Percentiles rank a stretch among this genome's conserved stretches.
Conservation (phyloP, 441 rosid species). For the Populus hybrid region DNA sequence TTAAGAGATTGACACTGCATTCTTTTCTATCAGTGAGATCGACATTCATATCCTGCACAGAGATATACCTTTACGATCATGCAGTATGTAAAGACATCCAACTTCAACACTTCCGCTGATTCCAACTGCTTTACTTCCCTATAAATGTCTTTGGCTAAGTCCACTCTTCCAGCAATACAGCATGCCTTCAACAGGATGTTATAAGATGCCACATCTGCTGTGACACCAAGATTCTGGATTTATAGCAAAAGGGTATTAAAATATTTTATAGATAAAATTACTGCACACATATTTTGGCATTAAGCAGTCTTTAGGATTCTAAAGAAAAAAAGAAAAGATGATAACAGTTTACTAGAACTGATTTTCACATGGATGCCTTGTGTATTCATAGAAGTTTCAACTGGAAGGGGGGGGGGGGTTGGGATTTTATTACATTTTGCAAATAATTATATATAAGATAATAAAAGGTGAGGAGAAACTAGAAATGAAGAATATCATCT, state of each 20-base stretch:
- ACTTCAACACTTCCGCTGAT: constrained; percentile 53
- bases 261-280: not conserved
- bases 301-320: not conserved
- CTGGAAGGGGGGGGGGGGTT: not conserved
- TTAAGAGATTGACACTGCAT: not conserved
- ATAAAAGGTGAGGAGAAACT: not conserved
- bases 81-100: constrained; percentile 91
- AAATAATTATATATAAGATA: not conserved
- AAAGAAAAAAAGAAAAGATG: not conserved
- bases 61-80: constrained; percentile 75
- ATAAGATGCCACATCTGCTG: constrained; percentile 78
- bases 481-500: not conserved
- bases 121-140: constrained; percentile 71
- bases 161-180: constrained; percentile 81
- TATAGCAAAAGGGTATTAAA: constrained; percentile 17
- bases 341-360: constrained; percentile 1
- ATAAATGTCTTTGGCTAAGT: constrained; percentile 82
- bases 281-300: not conserved
- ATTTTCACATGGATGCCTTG: not conserved
- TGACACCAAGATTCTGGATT: constrained; percentile 61
- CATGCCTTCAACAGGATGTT: constrained; percentile 91
- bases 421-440: not conserved
- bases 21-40: not conserved
- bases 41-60: constrained; percentile 10
- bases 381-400: not conserved